Evolutionary conservation across 2,329 filamentous ascomycete species (phyloP), one percentile per base, ranked within the genome.

Genomic region (Zasmidium cellare): DNA sequence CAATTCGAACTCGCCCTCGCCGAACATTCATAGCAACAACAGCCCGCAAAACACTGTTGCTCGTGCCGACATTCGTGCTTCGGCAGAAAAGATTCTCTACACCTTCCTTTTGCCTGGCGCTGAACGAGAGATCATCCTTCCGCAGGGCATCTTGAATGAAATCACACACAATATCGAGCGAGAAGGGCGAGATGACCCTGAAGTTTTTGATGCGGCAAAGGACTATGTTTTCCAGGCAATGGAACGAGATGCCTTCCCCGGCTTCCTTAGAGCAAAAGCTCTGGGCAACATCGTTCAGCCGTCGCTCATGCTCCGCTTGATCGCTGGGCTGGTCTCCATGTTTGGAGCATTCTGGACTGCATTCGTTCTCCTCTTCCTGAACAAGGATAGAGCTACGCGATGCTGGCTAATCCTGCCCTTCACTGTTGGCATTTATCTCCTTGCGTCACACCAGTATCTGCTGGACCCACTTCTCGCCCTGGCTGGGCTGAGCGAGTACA

Each of bases 171-270:
- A 91, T 14, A 96, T 99, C 62, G 94, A 99, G 76, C 89, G 93
- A 66, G 87, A 91, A 64, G 91, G 91, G 47, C 87, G 94, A 67
- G 94, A 97, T 69, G 94, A 99, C 72, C 94, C 94, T 0, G 94
- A 99, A 74, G 89, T 99, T 12, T 99, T 99, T 69, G 94, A 97
- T 72, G 87, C 91, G 19, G 94, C 94, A 55, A 99, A 99, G 80
- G 94, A 99, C 78, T 99, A 97, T 73, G 94, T 97, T 62, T 99
- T 97, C 75, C 96, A 99, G 77, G 96, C 96, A 31, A 99, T 99
- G 94, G 96, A 99, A 77, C 86, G 96, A 56, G 94, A 99, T 77
- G 94, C 96, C n/a, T 99, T 96, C 73, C 94, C 96, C 0, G 93
- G 93, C 1, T 99, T 99, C 76, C 82, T 99, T 58, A 85, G 93